Conservation (phyloP, 305 asterid genomes). For the Stenogyne calaminthoides region DNA sequence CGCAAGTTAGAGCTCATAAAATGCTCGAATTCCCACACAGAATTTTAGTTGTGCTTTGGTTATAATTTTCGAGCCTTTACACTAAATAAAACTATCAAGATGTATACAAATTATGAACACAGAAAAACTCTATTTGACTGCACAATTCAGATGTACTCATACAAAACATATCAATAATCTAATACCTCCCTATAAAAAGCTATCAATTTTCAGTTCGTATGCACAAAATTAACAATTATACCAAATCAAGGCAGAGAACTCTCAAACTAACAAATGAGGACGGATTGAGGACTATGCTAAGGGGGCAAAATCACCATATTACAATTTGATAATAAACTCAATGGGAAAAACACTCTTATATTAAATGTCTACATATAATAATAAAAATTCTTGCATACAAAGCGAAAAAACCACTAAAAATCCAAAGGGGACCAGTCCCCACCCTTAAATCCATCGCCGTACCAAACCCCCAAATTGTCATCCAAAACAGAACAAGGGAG, state of each 20-base stretch:
- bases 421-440: neutral
- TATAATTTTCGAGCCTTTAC: neutral
- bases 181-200: neutral
- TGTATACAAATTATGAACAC: neutral
- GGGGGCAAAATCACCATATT: neutral
- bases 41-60: neutral
- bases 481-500: neutral
- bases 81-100: neutral
- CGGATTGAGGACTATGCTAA: no score
- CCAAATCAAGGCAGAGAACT: neutral
- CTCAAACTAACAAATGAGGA: neutral
- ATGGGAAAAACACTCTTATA: neutral
- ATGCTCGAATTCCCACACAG: neutral
- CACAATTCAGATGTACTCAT: neutral
- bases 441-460: neutral
- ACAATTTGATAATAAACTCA: neutral
- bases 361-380: neutral
- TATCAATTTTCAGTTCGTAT: neutral
- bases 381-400: neutral
- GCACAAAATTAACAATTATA: neutral
- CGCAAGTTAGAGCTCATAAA: constrained; percentile 10
- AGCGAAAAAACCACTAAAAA: neutral
- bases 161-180: neutral
- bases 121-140: neutral
- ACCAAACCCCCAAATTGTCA: constrained; percentile 4